Conservation (phyloP, 2,329 filamentous ascomycete species). For the Camillea tinctor region DNA sequence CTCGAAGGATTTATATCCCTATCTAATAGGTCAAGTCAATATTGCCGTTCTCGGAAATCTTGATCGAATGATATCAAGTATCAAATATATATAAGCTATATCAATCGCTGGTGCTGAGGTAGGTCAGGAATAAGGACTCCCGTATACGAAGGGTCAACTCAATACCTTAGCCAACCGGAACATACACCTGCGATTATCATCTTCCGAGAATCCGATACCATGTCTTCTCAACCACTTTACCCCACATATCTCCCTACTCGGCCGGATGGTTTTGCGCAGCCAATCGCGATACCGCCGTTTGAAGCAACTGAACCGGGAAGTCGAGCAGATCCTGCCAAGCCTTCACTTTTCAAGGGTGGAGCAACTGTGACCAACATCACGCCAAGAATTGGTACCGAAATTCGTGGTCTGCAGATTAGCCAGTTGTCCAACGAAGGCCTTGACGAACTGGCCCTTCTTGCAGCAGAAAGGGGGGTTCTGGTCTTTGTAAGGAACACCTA, state of each 20-base stretch:
- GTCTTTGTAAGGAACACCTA: constrained; percentile 11
- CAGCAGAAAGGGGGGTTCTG: constrained; percentile 20
- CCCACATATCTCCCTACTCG: constrained; percentile 34
- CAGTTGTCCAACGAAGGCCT: constrained; percentile 12
- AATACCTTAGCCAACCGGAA: background rate
- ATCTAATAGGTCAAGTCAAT: too few relatives aligned
- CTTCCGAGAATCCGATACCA: constrained; percentile 1
- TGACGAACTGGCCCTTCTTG: constrained; percentile 22
- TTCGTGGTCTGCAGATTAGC: constrained; percentile 16
- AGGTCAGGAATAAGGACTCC: background rate
- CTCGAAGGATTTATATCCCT: too few relatives aligned
- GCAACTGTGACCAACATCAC: constrained; percentile 11
- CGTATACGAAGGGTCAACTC: background rate
- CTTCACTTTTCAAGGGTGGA: constrained; percentile 14
- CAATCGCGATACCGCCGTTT: constrained; percentile 4
- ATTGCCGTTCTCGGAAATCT: too few relatives aligned
- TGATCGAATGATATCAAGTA: too few relatives aligned
- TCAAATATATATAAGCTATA: background rate
- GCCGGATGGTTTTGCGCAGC: constrained; percentile 29
- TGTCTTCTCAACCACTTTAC: constrained; percentile 31
- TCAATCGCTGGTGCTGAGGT: background rate
- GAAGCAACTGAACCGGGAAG: constrained; percentile 30
- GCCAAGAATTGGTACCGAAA: constrained; percentile 14
- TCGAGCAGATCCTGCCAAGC: constrained; percentile 29
- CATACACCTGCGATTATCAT: background rate